These are phyloP conservation scores for Asterophora parasitica DNA, from an alignment of 768 basidiomycete species.

Conservation along the genomic window DNA sequence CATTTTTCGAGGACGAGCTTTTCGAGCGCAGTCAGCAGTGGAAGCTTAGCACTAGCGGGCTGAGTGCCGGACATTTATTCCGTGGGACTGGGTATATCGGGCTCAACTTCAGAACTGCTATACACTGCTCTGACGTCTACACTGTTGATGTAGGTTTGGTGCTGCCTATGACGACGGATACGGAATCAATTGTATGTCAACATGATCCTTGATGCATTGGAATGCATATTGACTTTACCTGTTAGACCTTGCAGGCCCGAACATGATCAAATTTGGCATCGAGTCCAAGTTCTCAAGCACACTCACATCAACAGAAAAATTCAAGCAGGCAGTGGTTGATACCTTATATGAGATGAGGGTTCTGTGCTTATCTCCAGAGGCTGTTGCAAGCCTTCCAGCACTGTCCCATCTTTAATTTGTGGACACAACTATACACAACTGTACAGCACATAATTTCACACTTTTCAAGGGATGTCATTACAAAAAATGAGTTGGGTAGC, in stretches of 20 bases:
- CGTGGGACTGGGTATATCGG: slow-evolving; percentile 73
- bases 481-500: neutral
- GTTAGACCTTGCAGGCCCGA: slow-evolving; percentile 75
- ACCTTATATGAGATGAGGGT: slow-evolving; percentile 68
- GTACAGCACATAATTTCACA: neutral
- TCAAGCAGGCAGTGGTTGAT: slow-evolving; percentile 57
- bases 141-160: slow-evolving; percentile 55
- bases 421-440: neutral
- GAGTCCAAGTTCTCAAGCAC: slow-evolving; percentile 78
- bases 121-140: neutral
- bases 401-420: slow-evolving; percentile 28
- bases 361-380: slow-evolving; percentile 37
- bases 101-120: neutral
- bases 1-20: slow-evolving; percentile 73
- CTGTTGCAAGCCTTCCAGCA: slow-evolving; percentile 15
- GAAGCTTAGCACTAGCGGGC: slow-evolving; percentile 86
- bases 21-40: slow-evolving; percentile 75
- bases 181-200: slow-evolving; percentile 82
- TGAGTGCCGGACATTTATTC: slow-evolving; percentile 84
- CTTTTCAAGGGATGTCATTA: neutral
- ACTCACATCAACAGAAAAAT: slow-evolving; percentile 63
- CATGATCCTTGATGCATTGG: neutral
- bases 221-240: neutral
- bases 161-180: slow-evolving; percentile 80
- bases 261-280: slow-evolving; percentile 86